Evolutionary conservation across 192 early-diverging fungal species (phyloP), one percentile per base, ranked within the genome.

Genomic region (Cladochytrium replicatum): DNA sequence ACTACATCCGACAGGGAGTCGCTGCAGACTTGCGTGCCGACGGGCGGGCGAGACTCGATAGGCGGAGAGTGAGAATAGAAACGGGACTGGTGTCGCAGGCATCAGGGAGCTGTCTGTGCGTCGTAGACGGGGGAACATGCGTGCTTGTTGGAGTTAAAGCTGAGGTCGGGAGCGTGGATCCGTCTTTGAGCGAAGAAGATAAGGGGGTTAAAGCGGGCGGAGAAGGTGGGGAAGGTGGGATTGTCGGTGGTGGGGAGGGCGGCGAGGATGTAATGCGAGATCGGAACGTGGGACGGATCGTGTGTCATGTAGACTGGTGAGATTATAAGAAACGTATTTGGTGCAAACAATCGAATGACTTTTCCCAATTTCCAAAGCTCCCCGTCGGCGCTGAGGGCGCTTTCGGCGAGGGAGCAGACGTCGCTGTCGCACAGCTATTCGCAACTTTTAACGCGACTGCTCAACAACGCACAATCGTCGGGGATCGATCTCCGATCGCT

Each of bases 111-210:
- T 78, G 85, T 32, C 78, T 84, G 21, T 60, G 78, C 43, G 61
- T 49, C 49, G 52, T 89, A 32, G 83, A 80, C 2, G 78, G 80
- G 27, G 90, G 87, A 7, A 91, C 91, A 0, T 88, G 93, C 45
- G 81, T 97, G 1, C 71, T 99, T 6, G 92, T 96, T 21, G 93
- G 95, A 13, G 78, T 99, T 52, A 99, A 96, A 60, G 88, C 88
- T 7, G 89, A 93, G 52, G 82, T 97, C 43, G 87, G 84, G 11
- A 54, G 41, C 45, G 61, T 73, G 19, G 66, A 60, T 3, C 54
- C 50, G 32, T 47, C 54, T 22, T 43, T 47, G 23, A 47, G 37
- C 4, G 58, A 41, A 2, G 67, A 22, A 9, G 69, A 72, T 32
- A 77, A 74, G 47, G 66, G 74, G 8, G 67, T 76, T 41, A 59